Evolutionary conservation across 306 rosid species (phyloP), one percentile per base, ranked within the genome.

Genomic region (Carpinus fangiana): DNA sequence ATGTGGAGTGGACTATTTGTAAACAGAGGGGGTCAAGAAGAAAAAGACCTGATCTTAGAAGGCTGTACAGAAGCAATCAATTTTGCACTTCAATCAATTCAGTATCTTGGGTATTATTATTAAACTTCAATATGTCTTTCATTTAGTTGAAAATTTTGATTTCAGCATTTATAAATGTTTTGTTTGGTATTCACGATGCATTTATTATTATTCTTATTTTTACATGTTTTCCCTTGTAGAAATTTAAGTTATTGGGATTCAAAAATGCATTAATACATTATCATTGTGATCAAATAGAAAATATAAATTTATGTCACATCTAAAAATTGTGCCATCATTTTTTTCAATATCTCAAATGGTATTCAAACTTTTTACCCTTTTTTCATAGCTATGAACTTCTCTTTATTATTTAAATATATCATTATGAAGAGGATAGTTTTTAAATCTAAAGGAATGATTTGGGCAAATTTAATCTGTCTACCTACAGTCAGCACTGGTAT

Each of bases 61-160:
- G 98, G 98, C 80, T 70, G 76, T 8, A 87, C 87, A 83, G 95
- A 91, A 87, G 93, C 75, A 23, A 89, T 93, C 54, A 91, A 91
- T 78, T 81, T 75, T 77, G 98, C 91, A 0, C 93, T 91, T 79
- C 87, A 93, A 75, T 91, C 95, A 70, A 87, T 93, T 77, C 98
- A 91, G 70, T 93, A 93, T 81, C 77, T 82, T 21, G 98, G 97
- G 97, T 91, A 91, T 41, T 70, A 70, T 36, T 71, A 51, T 26
- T 52, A 2, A 54, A 47, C 26, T 72, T 47, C 4, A 9, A n/a
- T 11, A 5, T 41, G 12, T 2, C 8, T 67, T 59, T n/a, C 18
- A 11, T n/a, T 41, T 66, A 18, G 50, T 52, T 17, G 62, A 72
- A 72, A 72, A 7, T 16, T 23, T 72, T 47, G 12, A 13, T 47